These are phyloP conservation scores for Rhodosporidiobolus sp. DNA, from an alignment of 768 basidiomycete genomes.

Conservation along the genomic window DNA sequence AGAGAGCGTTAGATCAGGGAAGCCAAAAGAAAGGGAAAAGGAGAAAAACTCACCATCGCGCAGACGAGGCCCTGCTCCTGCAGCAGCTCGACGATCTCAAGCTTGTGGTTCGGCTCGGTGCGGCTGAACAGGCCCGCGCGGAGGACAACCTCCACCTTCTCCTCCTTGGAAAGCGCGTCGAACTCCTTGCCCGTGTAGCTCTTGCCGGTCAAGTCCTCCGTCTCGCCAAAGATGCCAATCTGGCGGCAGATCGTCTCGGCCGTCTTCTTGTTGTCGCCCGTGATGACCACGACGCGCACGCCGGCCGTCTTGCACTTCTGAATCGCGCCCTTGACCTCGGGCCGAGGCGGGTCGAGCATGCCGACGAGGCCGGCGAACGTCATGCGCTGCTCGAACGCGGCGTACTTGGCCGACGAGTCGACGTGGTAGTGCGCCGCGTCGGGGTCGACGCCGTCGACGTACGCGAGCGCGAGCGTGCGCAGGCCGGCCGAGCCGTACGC, in stretches of 20 bases:
- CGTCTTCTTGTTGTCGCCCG: conserved; percentile 95
- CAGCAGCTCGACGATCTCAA: conserved; percentile 85
- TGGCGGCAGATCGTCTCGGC: conserved; percentile 95
- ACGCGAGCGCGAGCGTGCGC: conserved; percentile 87
- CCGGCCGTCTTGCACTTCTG: conserved; percentile 88
- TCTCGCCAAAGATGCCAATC: conserved; percentile 83
- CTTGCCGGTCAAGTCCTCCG: conserved; percentile 78
- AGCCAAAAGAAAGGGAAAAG: background rate
- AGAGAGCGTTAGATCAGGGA: background rate
- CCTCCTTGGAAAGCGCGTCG: conserved; percentile 70
- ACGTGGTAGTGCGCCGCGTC: conserved; percentile 78
- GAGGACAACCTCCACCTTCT: conserved; percentile 82
- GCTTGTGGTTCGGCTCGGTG: conserved; percentile 94
- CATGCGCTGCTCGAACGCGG: conserved; percentile 83
- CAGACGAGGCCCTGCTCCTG: conserved; percentile 89
- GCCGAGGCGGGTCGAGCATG: conserved; percentile 96
- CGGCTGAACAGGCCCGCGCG: conserved; percentile 84
- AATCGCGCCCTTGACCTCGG: conserved; percentile 81
- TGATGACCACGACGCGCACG: conserved; percentile 94
- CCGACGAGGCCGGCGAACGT: conserved; percentile 93
- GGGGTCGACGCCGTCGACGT: conserved; percentile 69
- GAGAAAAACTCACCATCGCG: conserved; percentile 68
- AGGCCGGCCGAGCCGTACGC: conserved; percentile 77
- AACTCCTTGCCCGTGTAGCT: conserved; percentile 92
- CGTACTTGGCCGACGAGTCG: conserved; percentile 73